These are phyloP conservation scores for Talaromyces sp. DNA, from an alignment of 2,329 filamentous ascomycete species.

Conservation along the genomic window DNA sequence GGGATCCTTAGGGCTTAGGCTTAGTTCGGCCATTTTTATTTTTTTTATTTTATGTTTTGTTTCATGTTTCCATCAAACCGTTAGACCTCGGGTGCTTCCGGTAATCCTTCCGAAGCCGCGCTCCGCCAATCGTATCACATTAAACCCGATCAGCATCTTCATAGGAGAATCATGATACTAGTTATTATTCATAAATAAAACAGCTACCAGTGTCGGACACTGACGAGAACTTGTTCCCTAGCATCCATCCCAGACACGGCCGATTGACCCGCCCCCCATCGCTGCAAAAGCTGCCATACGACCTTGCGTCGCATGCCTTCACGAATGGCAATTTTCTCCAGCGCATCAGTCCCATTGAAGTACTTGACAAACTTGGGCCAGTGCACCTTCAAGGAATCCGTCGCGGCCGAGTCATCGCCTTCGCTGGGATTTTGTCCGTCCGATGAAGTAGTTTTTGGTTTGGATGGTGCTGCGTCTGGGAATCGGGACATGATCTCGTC, in stretches of 20 bases:
- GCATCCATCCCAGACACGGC: conserved; percentile 27
- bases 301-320: conserved; percentile 80
- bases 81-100: not conserved
- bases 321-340: conserved; percentile 80
- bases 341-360: conserved; percentile 76
- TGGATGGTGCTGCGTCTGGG: conserved; percentile 23
- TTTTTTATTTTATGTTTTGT: no score
- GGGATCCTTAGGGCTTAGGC: conserved; percentile 2
- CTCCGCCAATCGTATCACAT: not conserved
- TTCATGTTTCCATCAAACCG: not conserved
- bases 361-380: conserved; percentile 77
- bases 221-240: conserved; percentile 48
- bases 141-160: not conserved
- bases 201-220: conserved; percentile 65
- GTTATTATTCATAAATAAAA: not conserved
- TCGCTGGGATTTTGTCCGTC: conserved; percentile 15
- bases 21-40: not conserved
- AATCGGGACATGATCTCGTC: conserved; percentile 42
- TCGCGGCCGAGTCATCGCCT: conserved; percentile 22
- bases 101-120: not conserved
- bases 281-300: conserved; percentile 50
- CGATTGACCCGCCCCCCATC: conserved; percentile 57
- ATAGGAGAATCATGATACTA: not conserved
- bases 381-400: conserved; percentile 49
- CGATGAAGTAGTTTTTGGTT: not conserved